phyloP scores from a whole-genome alignment of 169 alveolate genomes.

The Babesia bigemina region DNA sequence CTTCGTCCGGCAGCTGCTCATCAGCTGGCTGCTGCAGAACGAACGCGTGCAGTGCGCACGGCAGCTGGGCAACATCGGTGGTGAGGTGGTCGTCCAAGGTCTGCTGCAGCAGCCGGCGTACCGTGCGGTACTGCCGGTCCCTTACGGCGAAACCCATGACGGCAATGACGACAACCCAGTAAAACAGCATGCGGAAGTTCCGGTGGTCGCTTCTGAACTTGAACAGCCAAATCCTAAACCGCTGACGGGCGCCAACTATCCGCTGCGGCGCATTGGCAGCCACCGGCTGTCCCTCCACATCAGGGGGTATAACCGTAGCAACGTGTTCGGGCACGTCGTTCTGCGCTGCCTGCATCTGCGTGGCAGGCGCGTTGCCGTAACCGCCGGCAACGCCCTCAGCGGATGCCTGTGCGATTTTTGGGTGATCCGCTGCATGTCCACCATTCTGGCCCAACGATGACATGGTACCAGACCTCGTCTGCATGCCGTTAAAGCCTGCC shows the following conservation, averaged over 20 bases:
- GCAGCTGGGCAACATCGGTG: not conserved
- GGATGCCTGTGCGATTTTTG: no score
- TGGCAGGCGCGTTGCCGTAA: no score
- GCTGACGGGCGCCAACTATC: not conserved
- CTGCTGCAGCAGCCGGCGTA: conserved; percentile 18
- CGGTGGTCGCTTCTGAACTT: not conserved
- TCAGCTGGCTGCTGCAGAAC: not conserved
- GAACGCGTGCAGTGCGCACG: not conserved
- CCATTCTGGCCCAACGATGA: no score
- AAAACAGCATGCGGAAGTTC: conserved; percentile 2
- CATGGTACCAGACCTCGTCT: no score
- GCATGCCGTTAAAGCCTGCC: no score
- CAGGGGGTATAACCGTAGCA: no score
- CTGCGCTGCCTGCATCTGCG: no score
- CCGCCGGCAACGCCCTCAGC: no score
- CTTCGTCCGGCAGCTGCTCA: not conserved
- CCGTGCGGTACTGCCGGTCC: conserved; percentile 18
- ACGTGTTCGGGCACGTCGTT: no score
- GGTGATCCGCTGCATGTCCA: no score
- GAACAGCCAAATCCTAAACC: not conserved
- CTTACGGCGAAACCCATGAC: conserved; percentile 5
- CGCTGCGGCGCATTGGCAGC: not conserved
- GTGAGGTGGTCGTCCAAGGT: not conserved
- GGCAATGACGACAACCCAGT: conserved; percentile 8
- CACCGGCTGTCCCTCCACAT: no score